phyloP scores from a whole-genome alignment of 164 flowering plant genomes.

The Hamamelis virginiana region DNA sequence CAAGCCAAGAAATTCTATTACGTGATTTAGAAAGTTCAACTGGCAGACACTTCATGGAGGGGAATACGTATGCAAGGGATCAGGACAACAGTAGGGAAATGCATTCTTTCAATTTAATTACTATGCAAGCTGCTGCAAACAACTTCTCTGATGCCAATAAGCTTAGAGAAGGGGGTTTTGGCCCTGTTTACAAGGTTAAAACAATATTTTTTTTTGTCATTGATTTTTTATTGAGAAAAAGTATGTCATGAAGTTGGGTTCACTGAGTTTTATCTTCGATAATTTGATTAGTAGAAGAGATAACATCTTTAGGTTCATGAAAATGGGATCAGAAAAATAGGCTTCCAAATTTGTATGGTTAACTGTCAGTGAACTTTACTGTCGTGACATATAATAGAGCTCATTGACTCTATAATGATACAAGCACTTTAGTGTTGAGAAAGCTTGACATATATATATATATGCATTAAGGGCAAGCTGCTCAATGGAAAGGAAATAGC shows the following conservation, averaged over 20 bases:
- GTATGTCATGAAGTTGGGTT: too few species aligned
- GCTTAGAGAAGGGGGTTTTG: slow-evolving; percentile 42
- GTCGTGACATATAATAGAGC: not conserved
- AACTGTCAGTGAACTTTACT: not conserved
- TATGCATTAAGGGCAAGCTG: slow-evolving; percentile 27
- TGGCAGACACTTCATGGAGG: not conserved
- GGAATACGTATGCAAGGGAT: not conserved
- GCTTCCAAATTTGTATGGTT: slow-evolving; percentile 2
- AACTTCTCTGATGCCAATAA: slow-evolving; percentile 27
- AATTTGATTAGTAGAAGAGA: too few species aligned
- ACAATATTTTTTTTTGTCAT: not conserved
- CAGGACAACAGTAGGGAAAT: slow-evolving; percentile 10
- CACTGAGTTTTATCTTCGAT: too few species aligned
- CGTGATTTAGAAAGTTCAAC: not conserved
- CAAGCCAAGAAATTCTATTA: slow-evolving; percentile 10
- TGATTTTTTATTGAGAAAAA: not conserved
- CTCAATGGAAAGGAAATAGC: slow-evolving; percentile 36
- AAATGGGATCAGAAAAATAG: not conserved
- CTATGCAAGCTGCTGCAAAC: slow-evolving; percentile 27
- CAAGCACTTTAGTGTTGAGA: not conserved
- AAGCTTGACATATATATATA: too few species aligned
- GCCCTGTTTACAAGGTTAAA: slow-evolving; percentile 46
- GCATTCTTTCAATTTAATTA: slow-evolving; percentile 13
- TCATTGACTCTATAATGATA: not conserved
- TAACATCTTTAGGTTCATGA: not conserved